Conservation (phyloP, 1,284 basidiomycete species). For the Phellopilus nigrolimitatus region DNA sequence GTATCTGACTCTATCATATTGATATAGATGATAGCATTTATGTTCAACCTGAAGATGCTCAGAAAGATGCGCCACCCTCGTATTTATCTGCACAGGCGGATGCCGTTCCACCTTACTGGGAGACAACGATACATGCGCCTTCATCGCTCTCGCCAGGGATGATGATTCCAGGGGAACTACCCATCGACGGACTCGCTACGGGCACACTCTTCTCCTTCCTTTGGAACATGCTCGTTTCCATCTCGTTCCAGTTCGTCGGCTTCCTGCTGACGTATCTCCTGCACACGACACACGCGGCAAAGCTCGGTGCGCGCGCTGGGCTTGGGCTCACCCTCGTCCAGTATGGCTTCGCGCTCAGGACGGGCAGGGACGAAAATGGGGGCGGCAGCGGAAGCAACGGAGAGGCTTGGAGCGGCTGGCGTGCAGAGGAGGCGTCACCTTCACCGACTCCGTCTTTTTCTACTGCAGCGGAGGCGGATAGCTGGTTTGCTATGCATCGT, state of each 20-base stretch:
- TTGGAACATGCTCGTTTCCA: slow-evolving; percentile 90
- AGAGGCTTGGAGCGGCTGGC: slow-evolving; percentile 25
- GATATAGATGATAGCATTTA: slow-evolving; percentile 62
- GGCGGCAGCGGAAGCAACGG: slow-evolving; percentile 26
- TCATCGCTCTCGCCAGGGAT: slow-evolving; percentile 37
- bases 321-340: slow-evolving; percentile 94
- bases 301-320: slow-evolving; percentile 91
- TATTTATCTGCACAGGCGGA: slow-evolving; percentile 92
- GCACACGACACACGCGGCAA: slow-evolving; percentile 93
- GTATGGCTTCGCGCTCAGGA: slow-evolving; percentile 85
- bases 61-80: slow-evolving; percentile 80
- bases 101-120: slow-evolving; percentile 96
- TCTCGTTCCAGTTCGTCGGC: slow-evolving; percentile 97
- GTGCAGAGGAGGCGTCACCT: slow-evolving; percentile 22
- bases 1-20: background rate
- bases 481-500: slow-evolving; percentile 36
- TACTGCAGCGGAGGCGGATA: slow-evolving; percentile 46
- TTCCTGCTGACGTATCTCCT: slow-evolving; percentile 94
- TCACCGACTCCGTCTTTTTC: slow-evolving; percentile 33
- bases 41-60: slow-evolving; percentile 74
- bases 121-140: slow-evolving; percentile 89
- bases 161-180: slow-evolving; percentile 53
- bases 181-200: slow-evolving; percentile 74
- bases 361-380: slow-evolving; percentile 32
- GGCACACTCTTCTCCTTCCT: slow-evolving; percentile 82